Percentiles rank a stretch among this genome's conserved stretches.
Conservation (phyloP, 2,329 filamentous ascomycete genomes). For the Sclerotinia spermophila region DNA sequence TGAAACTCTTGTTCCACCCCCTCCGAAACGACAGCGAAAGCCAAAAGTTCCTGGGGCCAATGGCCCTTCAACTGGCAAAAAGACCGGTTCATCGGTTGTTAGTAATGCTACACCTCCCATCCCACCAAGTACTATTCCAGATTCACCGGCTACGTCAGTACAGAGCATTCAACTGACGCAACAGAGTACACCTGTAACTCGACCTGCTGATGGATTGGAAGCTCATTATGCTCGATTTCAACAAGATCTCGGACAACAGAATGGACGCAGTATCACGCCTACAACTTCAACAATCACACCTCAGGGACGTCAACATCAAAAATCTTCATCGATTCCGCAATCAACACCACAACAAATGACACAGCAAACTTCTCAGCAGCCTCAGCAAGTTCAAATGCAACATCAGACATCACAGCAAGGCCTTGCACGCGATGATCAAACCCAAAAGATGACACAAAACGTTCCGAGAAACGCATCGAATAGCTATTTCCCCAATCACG, state of each 20-base stretch:
- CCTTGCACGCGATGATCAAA: slow-evolving; percentile 30
- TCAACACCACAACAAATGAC: slow-evolving; percentile 30
- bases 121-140: slow-evolving; percentile 32
- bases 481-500: slow-evolving; percentile 32
- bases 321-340: slow-evolving; percentile 27
- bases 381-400: slow-evolving; percentile 25
- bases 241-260: slow-evolving; percentile 31
- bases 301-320: slow-evolving; percentile 32
- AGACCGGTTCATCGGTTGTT: slow-evolving; percentile 29
- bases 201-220: slow-evolving; percentile 36
- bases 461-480: slow-evolving; percentile 29
- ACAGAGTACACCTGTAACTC: slow-evolving; percentile 27
- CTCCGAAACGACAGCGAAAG: slow-evolving; percentile 42
- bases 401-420: slow-evolving; percentile 31
- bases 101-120: slow-evolving; percentile 34
- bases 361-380: slow-evolving; percentile 22
- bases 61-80: slow-evolving; percentile 30
- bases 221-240: slow-evolving; percentile 37
- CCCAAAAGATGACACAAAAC: slow-evolving; percentile 26
- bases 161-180: slow-evolving; percentile 18
- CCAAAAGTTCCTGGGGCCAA: slow-evolving; percentile 34
- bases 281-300: slow-evolving; percentile 27
- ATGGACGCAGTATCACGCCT: slow-evolving; percentile 32
- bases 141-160: slow-evolving; percentile 31
- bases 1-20: slow-evolving; percentile 35